Base-by-base conservation (phyloP, 75 land plant species). In the Larix kaempferi region DNA sequence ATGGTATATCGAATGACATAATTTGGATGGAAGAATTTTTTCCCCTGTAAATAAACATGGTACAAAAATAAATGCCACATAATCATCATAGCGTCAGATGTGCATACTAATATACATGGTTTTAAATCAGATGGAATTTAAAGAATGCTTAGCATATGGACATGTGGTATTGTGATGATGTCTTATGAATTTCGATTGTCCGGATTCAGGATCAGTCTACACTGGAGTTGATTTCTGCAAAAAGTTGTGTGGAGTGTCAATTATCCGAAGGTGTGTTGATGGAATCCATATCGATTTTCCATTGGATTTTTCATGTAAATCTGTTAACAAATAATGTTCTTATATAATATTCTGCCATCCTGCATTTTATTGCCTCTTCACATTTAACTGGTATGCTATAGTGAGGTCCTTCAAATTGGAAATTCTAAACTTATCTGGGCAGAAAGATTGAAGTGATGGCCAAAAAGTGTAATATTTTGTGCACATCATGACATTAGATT, bases 141-240 rank as follows among this genome's bases (percentile, higher is more conserved):
- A 49, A 49, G 23, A 41, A 41, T 44, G n/a, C n/a, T 39, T 41
- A n/a, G 23, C 73, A 41, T n/a, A 22, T 69, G 41, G 73, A 39
- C 22, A 10, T 69, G n/a, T 41, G 2, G 37, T 23, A n/a, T 69
- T 69, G 39, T 10, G 14, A 69, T 13, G 13, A 41, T 69, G 12
- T 69, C 73, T 69, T 21, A 69, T 5, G 15, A 69, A n/a, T 41
- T 41, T 69, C 19, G 44, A 44, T 11, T 69, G 73, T 69, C 52
- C n/a, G 22, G 25, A 41, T 41, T 14, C 76, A 93, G 95, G 84
- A 56, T 92, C 95, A 14, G 79, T 89, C 52, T 94, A 94, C 82
- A 91, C 91, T 78, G 98, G 98, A 59, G 95, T 94, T 56, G 95
- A 93, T 85, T 94, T 94, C 74, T 94, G 97, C 88, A 94, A 94